Evolutionary conservation across 345 rosid genomes (phyloP).

Genomic region (Geranium rotundifolium): DNA sequence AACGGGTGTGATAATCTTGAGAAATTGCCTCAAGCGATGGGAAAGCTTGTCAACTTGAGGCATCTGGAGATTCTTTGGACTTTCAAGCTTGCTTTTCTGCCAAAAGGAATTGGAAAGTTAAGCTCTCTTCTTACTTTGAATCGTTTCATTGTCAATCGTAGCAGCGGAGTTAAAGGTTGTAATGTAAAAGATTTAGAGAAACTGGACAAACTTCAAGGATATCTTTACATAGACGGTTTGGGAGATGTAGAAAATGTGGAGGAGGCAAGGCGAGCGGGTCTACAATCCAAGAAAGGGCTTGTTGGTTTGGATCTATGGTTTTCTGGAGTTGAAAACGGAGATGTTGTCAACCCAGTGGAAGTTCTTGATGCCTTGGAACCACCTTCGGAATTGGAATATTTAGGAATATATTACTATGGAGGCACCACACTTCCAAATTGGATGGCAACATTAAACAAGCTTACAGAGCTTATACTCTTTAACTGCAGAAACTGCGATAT

Average conservation of each 20-base stretch:
- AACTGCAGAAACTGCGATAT: too few relatives aligned
- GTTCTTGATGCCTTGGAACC: slow-evolving; percentile 8
- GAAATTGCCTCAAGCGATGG: slow-evolving; percentile 6
- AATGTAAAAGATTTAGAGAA: slow-evolving; percentile 3
- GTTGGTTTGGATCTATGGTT: slow-evolving; percentile 8
- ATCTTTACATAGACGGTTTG: slow-evolving; percentile 8
- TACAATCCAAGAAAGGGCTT: slow-evolving; percentile 10
- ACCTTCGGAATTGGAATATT: slow-evolving; percentile 7
- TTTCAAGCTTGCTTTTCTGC: slow-evolving; percentile 5
- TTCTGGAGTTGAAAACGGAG: slow-evolving; percentile 1
- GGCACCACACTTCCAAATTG: slow-evolving; percentile 9
- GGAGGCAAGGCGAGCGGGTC: slow-evolving; percentile 3
- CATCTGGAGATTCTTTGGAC: slow-evolving; percentile 10
- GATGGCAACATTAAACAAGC: slow-evolving; percentile 4
- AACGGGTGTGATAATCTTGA: slow-evolving; percentile 5
- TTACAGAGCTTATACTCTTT: background rate
- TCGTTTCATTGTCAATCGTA: slow-evolving; percentile 4
- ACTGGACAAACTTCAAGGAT: slow-evolving; percentile 5
- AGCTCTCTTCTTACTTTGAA: slow-evolving; percentile 3
- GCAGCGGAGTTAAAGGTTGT: slow-evolving; percentile 1
- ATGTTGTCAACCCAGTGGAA: too few relatives aligned
- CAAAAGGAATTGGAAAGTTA: slow-evolving; percentile 8
- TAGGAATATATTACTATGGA: slow-evolving; percentile 10
- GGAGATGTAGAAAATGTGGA: background rate
- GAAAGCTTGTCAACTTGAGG: slow-evolving; percentile 9